Evolutionary conservation across 1,139 yeast species (phyloP).

Genomic region (Suhomyces coccinellae): DNA sequence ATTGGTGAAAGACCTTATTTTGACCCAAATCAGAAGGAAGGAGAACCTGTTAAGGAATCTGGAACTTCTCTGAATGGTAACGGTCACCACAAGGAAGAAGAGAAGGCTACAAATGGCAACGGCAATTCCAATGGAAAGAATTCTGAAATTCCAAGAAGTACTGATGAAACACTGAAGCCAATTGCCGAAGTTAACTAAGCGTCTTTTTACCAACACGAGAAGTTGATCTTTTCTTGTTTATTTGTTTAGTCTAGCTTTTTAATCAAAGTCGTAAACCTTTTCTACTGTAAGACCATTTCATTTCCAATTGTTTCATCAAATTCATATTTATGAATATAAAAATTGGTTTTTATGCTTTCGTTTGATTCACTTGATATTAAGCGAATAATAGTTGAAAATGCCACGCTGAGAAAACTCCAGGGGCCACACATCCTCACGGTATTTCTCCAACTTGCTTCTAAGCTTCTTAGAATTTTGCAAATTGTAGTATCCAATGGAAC

Average conservation of each 20-base stretch:
- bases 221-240: neutral
- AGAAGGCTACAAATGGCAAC: constrained; percentile 8
- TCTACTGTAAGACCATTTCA: too few relatives aligned
- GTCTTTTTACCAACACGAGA: neutral
- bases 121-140: constrained; percentile 7
- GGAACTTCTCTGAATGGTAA: constrained; percentile 6
- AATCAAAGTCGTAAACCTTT: neutral
- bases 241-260: neutral
- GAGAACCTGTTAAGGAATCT: neutral
- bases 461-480: constrained; percentile 32
- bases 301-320: too few relatives aligned
- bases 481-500: constrained; percentile 53
- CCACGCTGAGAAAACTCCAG: constrained; percentile 66
- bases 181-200: constrained; percentile 4
- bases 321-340: neutral
- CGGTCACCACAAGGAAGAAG: constrained; percentile 7
- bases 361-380: constrained; percentile 36
- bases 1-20: constrained; percentile 28
- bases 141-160: neutral
- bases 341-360: neutral
- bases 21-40: constrained; percentile 4
- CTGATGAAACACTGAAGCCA: constrained; percentile 3
- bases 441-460: constrained; percentile 17
- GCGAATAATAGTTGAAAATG: constrained; percentile 67
- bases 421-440: constrained; percentile 59